Conservation (phyloP, 2,329 filamentous ascomycete genomes). For the Pyrenophora graminea region DNA sequence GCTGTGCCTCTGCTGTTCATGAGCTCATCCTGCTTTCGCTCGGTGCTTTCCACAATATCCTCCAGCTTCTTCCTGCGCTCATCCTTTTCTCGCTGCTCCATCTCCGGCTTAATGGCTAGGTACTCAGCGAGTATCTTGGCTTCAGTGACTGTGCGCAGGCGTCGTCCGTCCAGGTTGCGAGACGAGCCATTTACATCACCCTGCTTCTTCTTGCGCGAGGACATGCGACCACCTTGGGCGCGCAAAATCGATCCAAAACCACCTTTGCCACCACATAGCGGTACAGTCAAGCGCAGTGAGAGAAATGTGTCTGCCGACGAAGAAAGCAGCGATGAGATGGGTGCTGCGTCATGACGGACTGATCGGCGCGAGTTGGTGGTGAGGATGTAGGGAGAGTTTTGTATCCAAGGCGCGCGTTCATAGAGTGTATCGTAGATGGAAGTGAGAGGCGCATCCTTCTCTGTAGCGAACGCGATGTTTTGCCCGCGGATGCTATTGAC, state of each 20-base stretch:
- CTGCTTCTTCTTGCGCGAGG: constrained; percentile 85
- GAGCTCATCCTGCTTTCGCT: constrained; percentile 81
- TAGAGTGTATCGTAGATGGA: constrained; percentile 68
- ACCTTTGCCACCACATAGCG: constrained; percentile 90
- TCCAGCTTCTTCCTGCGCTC: constrained; percentile 83
- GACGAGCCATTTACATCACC: constrained; percentile 87
- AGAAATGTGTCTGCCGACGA: constrained; percentile 68
- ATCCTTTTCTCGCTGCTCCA: constrained; percentile 93
- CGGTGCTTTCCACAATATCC: constrained; percentile 81
- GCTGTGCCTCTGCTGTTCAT: constrained; percentile 69
- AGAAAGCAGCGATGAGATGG: constrained; percentile 67
- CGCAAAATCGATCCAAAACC: constrained; percentile 97
- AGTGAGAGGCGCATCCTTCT: constrained; percentile 67
- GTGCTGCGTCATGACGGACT: constrained; percentile 59
- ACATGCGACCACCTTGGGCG: constrained; percentile 97
- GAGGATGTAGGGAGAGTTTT: constrained; percentile 68
- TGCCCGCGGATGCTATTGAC: constrained; percentile 84
- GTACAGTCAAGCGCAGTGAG: constrained; percentile 77
- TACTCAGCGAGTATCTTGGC: constrained; percentile 96
- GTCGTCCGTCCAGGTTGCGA: constrained; percentile 87
- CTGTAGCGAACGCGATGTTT: constrained; percentile 78
- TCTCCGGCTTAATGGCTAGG: constrained; percentile 91
- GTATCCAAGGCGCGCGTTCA: constrained; percentile 62
- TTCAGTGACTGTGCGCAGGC: constrained; percentile 89
- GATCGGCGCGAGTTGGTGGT: constrained; percentile 81